Base-by-base conservation (phyloP, 1,139 yeast genomes). In the Taiozyma sp. region DNA sequence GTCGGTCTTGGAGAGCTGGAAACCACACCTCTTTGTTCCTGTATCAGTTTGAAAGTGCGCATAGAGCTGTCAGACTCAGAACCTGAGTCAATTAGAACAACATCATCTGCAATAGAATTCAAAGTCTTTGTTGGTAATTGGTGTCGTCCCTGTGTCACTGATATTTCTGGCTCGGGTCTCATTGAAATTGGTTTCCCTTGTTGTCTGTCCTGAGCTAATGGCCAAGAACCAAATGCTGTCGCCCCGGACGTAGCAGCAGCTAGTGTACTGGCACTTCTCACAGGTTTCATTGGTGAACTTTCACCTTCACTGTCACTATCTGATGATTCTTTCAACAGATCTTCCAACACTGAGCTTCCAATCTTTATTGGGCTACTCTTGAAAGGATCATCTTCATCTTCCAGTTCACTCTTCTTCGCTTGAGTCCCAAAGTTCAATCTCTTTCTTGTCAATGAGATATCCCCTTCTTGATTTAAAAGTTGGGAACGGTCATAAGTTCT, bases 51-150 rank as follows among this genome's bases (percentile, higher is more conserved):
- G 3, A 21, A 14, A 4, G 24, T 37, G 6, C 16, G 8, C 2
- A 37, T 21, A 4, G 41, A 19, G 19, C 41, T 30, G 14, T 28
- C 16, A 30, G 42, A 10, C n/a, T 40, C 47, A 22, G 32, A 19
- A 4, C 41, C 44, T 6, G 47, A 45, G 19, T 45, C 47, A 10
- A 45, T 21, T 11, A 40, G 6, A n/a, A 45, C 16, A 22, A 45
- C 47, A 21, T 29, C 30, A 32, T 40, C 30, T 4, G 39, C 41
- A 37, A 10, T 19, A 8, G 24, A 6, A 37, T 19, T 37, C 4
- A 10, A 9, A 7, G 6, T 9, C 22, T 4, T 37, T 19, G 24
- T 4, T 9, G 24, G 24, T 19, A 14, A 11, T 3, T 19, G 22
- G 19, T 14, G 41, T 10, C 14, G 16, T 37, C 14, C 10, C 14